These are phyloP conservation scores for Rhizopogon vulgaris DNA, from an alignment of 768 basidiomycete species.

Conservation along the genomic window DNA sequence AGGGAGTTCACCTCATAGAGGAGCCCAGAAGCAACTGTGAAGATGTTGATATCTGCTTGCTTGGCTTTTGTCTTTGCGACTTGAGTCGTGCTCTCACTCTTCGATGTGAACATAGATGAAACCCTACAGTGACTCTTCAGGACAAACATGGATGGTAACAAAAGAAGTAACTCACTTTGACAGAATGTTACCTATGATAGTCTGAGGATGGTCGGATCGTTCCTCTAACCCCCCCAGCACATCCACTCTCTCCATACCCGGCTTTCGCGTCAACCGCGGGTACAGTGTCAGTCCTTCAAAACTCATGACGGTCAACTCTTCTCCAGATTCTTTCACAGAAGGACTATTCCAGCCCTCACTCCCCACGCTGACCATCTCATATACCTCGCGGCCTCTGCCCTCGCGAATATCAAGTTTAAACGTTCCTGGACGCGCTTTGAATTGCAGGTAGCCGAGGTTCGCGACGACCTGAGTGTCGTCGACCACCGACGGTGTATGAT, in stretches of 20 bases:
- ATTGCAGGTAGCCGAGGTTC: conserved; percentile 94
- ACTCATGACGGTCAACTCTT: conserved; percentile 74
- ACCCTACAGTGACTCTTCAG: conserved; percentile 30
- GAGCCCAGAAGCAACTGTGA: conserved; percentile 95
- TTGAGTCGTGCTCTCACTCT: conserved; percentile 18
- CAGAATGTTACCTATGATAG: conserved; percentile 42
- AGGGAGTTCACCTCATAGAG: conserved; percentile 76
- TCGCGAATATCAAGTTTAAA: conserved; percentile 78
- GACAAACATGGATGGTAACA: conserved; percentile 3
- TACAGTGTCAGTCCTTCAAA: conserved; percentile 90
- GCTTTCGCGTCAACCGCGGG: conserved; percentile 62
- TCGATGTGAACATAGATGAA: conserved; percentile 36
- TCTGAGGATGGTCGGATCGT: conserved; percentile 25
- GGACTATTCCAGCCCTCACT: conserved; percentile 87
- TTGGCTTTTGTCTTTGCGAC: conserved; percentile 22
- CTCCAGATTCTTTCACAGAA: conserved; percentile 58
- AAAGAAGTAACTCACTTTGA: conserved; percentile 38
- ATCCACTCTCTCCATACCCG: conserved; percentile 78
- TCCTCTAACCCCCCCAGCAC: conserved; percentile 52
- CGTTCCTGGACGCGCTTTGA: conserved; percentile 88
- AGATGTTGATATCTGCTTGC: conserved; percentile 96
- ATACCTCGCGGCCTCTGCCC: conserved; percentile 78
- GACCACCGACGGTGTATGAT: conserved; percentile 33
- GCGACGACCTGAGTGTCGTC: conserved; percentile 92
- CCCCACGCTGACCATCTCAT: conserved; percentile 77